Evolutionary conservation across 1,139 yeast species (phyloP), one percentile per base, ranked within the genome.

Genomic region (Candida tetrigidarum): DNA sequence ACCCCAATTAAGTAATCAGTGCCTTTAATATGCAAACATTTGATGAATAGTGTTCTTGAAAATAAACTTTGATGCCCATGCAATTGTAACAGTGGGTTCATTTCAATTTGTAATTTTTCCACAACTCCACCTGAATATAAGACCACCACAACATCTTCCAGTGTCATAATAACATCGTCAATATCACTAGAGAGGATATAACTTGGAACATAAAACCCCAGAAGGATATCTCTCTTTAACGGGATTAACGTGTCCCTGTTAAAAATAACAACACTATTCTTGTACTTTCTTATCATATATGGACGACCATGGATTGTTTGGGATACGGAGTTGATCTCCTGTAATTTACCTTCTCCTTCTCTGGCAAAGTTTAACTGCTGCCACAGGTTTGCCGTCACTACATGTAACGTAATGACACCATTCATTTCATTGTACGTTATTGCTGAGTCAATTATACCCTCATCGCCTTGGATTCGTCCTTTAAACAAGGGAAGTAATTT

Each of bases 21-120:
- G 6, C 27, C 20, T 7, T 36, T 27, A 3, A 49, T 29, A 5
- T 29, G 37, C 12, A 47, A 27, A n/a, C 44, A 22, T 27, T 45
- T 47, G 11, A 22, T 16, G 15, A 43, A 47, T 19, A 45, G 40
- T 5, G 34, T 19, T 18, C 25, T 36, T n/a, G 49, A 43, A 37
- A 38, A 44, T 11, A 44, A 28, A n/a, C 42, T 26, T 11, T 38
- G 30, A 19, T 46, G 42, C 4, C 26, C 25, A 9, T 18, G 14
- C 34, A 37, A 14, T 28, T 22, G 25, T 20, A 12, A 20, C 26
- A 20, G 40, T 20, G 32, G 12, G 11, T 20, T n/a, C 18, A 18
- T 16, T 35, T 18, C 26, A 19, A 40, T 20, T n/a, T 22, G 12
- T n/a, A 18, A 19, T 15, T 37, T 39, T 4, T 42, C 45, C 7